Evolutionary conservation across 2,329 filamentous ascomycete species (phyloP).

Genomic region (Bertia moriformis): DNA sequence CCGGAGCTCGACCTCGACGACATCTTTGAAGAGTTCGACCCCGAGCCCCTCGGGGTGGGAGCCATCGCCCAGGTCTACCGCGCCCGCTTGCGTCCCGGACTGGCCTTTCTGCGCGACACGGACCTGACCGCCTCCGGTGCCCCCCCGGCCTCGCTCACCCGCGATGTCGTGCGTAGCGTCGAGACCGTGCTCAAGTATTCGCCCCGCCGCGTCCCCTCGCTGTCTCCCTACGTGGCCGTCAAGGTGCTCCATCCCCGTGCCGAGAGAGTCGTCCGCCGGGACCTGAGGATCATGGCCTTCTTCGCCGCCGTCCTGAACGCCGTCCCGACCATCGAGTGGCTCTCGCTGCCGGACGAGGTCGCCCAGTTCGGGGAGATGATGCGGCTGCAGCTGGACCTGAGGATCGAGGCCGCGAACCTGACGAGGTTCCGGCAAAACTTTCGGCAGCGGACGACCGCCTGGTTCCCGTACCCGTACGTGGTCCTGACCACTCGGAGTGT

Average conservation of each 20-base stretch:
- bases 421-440: slow-evolving; percentile 82
- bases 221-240: slow-evolving; percentile 83
- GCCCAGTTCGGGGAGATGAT: slow-evolving; percentile 96
- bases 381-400: slow-evolving; percentile 82
- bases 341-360: slow-evolving; percentile 90
- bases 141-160: slow-evolving; percentile 39
- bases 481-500: slow-evolving; percentile 88
- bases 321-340: slow-evolving; percentile 91
- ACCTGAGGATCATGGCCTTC: slow-evolving; percentile 84
- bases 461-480: slow-evolving; percentile 87
- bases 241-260: slow-evolving; percentile 91
- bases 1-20: slow-evolving; percentile 67
- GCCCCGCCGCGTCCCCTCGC: slow-evolving; percentile 69
- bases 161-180: slow-evolving; percentile 66
- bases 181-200: slow-evolving; percentile 76
- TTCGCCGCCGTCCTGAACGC: slow-evolving; percentile 74
- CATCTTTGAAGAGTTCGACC: slow-evolving; percentile 92
- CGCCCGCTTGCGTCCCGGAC: slow-evolving; percentile 70
- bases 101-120: slow-evolving; percentile 51
- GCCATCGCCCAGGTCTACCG: slow-evolving; percentile 97
- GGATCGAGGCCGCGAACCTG: slow-evolving; percentile 86
- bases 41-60: slow-evolving; percentile 77
- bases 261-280: slow-evolving; percentile 76
- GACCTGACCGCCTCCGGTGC: slow-evolving; percentile 38
- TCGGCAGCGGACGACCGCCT: slow-evolving; percentile 76